Evolutionary conservation across 306 rosid species (phyloP).

Genomic region (Vicia faba): DNA sequence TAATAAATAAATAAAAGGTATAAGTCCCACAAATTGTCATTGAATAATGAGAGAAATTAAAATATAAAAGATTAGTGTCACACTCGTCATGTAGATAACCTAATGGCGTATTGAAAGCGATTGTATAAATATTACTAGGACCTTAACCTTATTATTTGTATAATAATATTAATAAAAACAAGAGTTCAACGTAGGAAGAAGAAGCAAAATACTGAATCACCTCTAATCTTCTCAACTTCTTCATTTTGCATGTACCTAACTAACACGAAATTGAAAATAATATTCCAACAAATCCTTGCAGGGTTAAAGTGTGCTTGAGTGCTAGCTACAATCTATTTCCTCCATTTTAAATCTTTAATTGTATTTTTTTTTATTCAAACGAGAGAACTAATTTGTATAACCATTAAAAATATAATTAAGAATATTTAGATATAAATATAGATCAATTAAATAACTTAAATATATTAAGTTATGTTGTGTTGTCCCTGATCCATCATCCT

Average conservation of each 20-base stretch:
- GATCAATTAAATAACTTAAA: too few relatives aligned
- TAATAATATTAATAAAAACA: not conserved
- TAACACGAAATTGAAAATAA: not conserved
- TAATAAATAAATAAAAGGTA: not conserved
- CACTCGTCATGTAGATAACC: slow-evolving; percentile 38
- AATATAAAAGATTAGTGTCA: slow-evolving; percentile 4
- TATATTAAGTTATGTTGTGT: not conserved
- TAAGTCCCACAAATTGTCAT: slow-evolving; percentile 29
- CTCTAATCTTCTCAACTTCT: slow-evolving; percentile 37
- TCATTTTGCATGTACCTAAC: slow-evolving; percentile 27
- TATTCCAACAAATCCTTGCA: not conserved
- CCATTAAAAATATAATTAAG: too few relatives aligned
- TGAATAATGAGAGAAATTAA: slow-evolving; percentile 25
- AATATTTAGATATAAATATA: too few relatives aligned
- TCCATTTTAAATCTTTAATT: too few relatives aligned
- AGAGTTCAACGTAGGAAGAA: slow-evolving; percentile 2
- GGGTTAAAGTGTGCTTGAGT: too few relatives aligned
- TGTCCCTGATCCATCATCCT: not conserved
- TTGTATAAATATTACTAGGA: not conserved
- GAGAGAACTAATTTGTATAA: too few relatives aligned
- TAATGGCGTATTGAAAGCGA: slow-evolving; percentile 41
- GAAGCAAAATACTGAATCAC: slow-evolving; percentile 30
- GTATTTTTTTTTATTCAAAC: too few relatives aligned
- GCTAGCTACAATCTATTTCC: too few relatives aligned
- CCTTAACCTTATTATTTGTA: not conserved